Evolutionary conservation across 2,329 filamentous ascomycete genomes (phyloP).

Genomic region (Fusarium drepaniforme): DNA sequence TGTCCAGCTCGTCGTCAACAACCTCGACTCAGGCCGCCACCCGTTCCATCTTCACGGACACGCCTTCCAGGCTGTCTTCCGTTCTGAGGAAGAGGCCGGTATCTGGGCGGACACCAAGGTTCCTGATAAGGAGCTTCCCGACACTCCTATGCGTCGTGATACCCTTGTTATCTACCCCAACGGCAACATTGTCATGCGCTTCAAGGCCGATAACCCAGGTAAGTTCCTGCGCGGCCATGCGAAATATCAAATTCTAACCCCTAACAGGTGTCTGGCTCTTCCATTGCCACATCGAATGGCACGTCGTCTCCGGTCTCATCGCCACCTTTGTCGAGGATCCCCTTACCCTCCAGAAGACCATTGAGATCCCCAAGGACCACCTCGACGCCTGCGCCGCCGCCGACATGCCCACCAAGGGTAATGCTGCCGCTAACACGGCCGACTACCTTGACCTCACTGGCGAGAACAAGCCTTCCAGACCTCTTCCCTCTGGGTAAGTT

Average conservation of each 20-base stretch:
- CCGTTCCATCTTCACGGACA: slow-evolving; percentile 87
- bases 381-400: slow-evolving; percentile 67
- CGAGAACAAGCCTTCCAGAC: slow-evolving; percentile 65
- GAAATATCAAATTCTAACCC: background rate
- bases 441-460: slow-evolving; percentile 74
- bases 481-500: slow-evolving; percentile 71
- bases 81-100: slow-evolving; percentile 69
- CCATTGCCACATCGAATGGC: slow-evolving; percentile 88
- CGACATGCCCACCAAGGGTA: slow-evolving; percentile 69
- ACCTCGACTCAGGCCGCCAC: slow-evolving; percentile 77
- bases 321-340: slow-evolving; percentile 75
- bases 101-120: slow-evolving; percentile 59
- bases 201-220: slow-evolving; percentile 75
- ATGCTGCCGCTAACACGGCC: slow-evolving; percentile 79
- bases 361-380: slow-evolving; percentile 72
- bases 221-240: slow-evolving; percentile 24
- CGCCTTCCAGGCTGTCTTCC: slow-evolving; percentile 76
- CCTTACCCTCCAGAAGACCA: slow-evolving; percentile 68
- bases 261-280: slow-evolving; percentile 73
- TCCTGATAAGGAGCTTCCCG: slow-evolving; percentile 61
- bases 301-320: slow-evolving; percentile 74
- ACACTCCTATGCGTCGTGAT: slow-evolving; percentile 75
- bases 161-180: slow-evolving; percentile 74
- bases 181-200: slow-evolving; percentile 78
- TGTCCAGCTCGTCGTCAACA: slow-evolving; percentile 81